Base-by-base conservation (phyloP, 108 stramenopile species). In the Epipyxis sp. region DNA sequence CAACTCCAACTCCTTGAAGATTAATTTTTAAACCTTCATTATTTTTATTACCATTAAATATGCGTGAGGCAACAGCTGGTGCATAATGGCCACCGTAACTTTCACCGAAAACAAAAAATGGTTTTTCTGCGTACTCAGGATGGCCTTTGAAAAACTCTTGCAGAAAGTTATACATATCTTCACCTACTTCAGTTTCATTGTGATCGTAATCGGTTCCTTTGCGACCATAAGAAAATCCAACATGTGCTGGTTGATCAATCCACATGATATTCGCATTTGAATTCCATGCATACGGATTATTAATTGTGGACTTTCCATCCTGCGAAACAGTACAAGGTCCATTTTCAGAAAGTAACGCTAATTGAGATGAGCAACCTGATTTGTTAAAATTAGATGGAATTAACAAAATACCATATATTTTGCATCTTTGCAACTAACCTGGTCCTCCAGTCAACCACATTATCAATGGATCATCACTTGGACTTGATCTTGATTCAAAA, bases 401-500 rank as follows among this genome's bases (percentile, higher is more conserved):
- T 0, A 0, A 20, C 40, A 65, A 40, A 20, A 16, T 20, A n/a
- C n/a, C n/a, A n/a, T n/a, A n/a, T n/a, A n/a, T n/a, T n/a, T n/a
- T n/a, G n/a, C n/a, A n/a, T n/a, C n/a, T n/a, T n/a, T n/a, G n/a
- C n/a, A n/a, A n/a, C n/a, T n/a, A n/a, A n/a, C n/a, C 90, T 0
- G 94, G 93, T n/a, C 94, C 94, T 20, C 95, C 97, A 3, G 94
- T 96, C 69, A 98, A 87, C 97, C 97, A 98, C 0, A 95, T 82
- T 3, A 95, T 83, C 40, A 96, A 82, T 0, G 97, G 97, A 69
- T 87, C 90, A 16, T 27, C 45, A 32, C 42, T 74, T 1, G 85
- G 81, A 81, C 34, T 82, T 42, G 78, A 85, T 50, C 59, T 57
- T 29, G 59, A 78, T 77, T 95, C 94, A 83, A 93, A 94, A 84